Evolutionary conservation across 148 eudicot genomes (phyloP), one percentile per base, ranked within the genome.

Genomic region (Diospyros lotus): DNA sequence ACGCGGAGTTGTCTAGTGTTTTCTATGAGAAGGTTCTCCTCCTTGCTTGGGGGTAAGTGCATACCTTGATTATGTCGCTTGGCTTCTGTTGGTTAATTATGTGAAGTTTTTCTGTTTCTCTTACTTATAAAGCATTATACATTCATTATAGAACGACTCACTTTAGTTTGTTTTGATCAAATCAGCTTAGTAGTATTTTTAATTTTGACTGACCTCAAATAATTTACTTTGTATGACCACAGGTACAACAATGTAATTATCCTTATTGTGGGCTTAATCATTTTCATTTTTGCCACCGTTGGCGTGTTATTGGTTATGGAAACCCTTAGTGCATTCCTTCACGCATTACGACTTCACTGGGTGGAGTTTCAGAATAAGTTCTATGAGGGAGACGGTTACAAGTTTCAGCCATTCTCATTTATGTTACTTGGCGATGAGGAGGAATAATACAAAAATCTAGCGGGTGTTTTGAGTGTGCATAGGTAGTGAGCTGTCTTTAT

Each of bases 221-320:
- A 40, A 28, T 15, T 52, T 62, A n/a, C 40, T 2, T 58, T 77
- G 58, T 71, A 2, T 55, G 60, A 10, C 38, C 56, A 73, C 92
- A 92, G 98, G 86, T 91, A 71, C 82, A 87, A 93, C 82, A 94
- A 90, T 71, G 69, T 86, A n/a, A 1, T 87, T 15, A 87, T 91
- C 69, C 87, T 90, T 40, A 75, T 84, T 10, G 77, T 91, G 64
- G 97, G 97, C 38, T 73, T 88, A 7, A 80, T 94, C 40, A 84
- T 94, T 59, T 94, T 94, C 83, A 67, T 91, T 70, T 87, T 77
- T 73, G 98, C 98, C 50, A 94, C 98, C 9, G 89, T 94, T 6
- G 97, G 98, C 51, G 98, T 94, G 58, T 75, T 94, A 79, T 77
- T 94, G 60, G 97, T 91, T 60, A 91, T 94, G 98, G 98, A 91